A percentile compares a stretch with the other conserved stretches of the same genome.
Conservation (phyloP, 1,139 yeast species). For the Kodamaea sp. region DNA sequence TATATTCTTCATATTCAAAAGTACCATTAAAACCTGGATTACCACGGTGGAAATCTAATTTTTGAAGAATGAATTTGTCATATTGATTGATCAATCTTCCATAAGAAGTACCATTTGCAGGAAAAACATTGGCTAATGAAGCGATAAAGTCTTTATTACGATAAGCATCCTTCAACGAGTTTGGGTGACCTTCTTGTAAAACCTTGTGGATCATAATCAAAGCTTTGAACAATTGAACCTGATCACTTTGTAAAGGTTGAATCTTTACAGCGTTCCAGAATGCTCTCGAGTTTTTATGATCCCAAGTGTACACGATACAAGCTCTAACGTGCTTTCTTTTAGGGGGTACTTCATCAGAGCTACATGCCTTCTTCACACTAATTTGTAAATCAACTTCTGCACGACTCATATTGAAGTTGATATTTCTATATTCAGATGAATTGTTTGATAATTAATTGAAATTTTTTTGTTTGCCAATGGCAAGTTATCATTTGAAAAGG, state of each 20-base stretch:
- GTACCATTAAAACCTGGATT: constrained; percentile 93
- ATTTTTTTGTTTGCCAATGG: too few species aligned
- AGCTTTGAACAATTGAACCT: constrained; percentile 83
- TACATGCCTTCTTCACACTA: constrained; percentile 83
- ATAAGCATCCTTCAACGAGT: constrained; percentile 78
- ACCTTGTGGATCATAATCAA: constrained; percentile 86
- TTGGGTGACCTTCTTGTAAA: constrained; percentile 94
- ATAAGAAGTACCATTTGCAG: constrained; percentile 49
- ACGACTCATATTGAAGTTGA: constrained; percentile 34
- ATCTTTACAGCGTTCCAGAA: constrained; percentile 84
- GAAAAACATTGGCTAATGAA: constrained; percentile 42
- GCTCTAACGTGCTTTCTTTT: constrained; percentile 93
- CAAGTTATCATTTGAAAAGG: too few species aligned
- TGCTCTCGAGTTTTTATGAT: constrained; percentile 79
- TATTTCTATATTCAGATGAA: background rate
- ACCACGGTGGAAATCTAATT: constrained; percentile 76
- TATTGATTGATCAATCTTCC: constrained; percentile 77
- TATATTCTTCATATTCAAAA: constrained; percentile 93
- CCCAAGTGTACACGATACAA: constrained; percentile 95
- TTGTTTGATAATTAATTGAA: background rate
- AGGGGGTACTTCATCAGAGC: constrained; percentile 85
- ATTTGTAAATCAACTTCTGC: constrained; percentile 60
- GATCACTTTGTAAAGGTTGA: constrained; percentile 78
- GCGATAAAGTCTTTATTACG: constrained; percentile 52
- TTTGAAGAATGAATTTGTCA: constrained; percentile 63